Conservation (phyloP, 768 basidiomycete species). For the Russula brevipes region DNA sequence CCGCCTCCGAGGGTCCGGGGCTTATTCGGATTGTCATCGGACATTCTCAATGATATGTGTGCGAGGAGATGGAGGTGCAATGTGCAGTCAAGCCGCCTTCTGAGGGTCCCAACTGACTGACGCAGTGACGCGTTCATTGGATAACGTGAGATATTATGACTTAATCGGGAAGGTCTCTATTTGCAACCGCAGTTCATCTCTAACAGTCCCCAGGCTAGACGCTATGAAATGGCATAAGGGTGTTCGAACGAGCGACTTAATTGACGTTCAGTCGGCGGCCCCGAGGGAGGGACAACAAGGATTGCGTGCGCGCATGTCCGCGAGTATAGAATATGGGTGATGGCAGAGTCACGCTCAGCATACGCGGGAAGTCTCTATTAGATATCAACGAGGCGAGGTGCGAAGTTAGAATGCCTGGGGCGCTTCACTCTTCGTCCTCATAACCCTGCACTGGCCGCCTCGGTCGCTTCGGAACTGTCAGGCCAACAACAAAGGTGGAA, state of each 20-base stretch:
- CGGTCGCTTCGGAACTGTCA: constrained; percentile 63
- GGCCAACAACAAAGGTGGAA: not conserved
- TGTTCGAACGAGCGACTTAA: too few species aligned
- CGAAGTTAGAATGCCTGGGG: not conserved
- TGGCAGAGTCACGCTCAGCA: not conserved
- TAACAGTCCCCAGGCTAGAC: too few species aligned
- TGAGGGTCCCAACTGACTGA: too few species aligned
- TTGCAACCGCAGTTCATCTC: too few species aligned
- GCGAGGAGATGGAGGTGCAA: not conserved
- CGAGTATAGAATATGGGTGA: not conserved
- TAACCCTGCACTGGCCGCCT: constrained; percentile 68
- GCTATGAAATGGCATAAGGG: too few species aligned
- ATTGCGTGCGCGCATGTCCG: not conserved
- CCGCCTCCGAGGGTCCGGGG: constrained; percentile 21
- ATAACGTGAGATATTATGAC: constrained; percentile 1
- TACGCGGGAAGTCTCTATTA: not conserved
- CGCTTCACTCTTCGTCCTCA: constrained; percentile 48
- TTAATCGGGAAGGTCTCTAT: not conserved
- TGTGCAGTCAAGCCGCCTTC: not conserved
- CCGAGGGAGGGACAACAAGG: not conserved
- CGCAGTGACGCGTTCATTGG: not conserved
- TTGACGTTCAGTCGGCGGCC: too few species aligned
- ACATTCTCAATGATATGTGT: not conserved
- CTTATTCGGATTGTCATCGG: constrained; percentile 17
- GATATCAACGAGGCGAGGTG: not conserved